Conservation (phyloP, 495 filamentous ascomycete species). For the Xylaria nigripes region DNA sequence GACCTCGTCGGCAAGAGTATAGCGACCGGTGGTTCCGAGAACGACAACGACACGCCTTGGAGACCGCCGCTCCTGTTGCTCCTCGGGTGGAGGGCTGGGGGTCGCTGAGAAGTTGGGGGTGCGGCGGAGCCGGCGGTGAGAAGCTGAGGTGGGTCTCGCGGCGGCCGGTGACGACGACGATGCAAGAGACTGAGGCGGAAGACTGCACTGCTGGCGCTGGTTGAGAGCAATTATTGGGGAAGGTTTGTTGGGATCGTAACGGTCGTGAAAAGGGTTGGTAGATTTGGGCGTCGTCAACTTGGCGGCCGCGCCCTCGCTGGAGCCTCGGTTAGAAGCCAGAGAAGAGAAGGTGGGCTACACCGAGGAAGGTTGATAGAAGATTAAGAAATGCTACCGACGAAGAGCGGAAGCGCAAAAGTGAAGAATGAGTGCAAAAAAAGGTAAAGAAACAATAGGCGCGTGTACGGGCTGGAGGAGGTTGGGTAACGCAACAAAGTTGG, state of each 20-base stretch:
- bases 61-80: slow-evolving; percentile 28
- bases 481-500: slow-evolving; percentile 10
- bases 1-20: slow-evolving; percentile 15
- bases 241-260: slow-evolving; percentile 35
- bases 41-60: slow-evolving; percentile 25
- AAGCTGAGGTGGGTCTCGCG: slow-evolving; percentile 33
- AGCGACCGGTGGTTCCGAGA: slow-evolving; percentile 21
- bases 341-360: slow-evolving; percentile 37
- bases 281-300: slow-evolving; percentile 32
- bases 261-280: slow-evolving; percentile 29
- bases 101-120: slow-evolving; percentile 38
- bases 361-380: not conserved
- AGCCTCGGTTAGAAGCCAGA: slow-evolving; percentile 25
- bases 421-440: not conserved
- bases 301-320: slow-evolving; percentile 31
- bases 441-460: not conserved
- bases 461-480: slow-evolving; percentile 9
- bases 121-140: slow-evolving; percentile 36
- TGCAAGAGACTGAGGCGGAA: slow-evolving; percentile 25
- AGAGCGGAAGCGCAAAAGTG: slow-evolving; percentile 1
- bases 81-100: slow-evolving; percentile 32
- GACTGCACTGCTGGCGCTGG: slow-evolving; percentile 40
- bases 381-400: not conserved
- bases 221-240: slow-evolving; percentile 18
- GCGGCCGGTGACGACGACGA: slow-evolving; percentile 19